These are phyloP conservation scores for Chalaropsis ovoidea DNA, from an alignment of 2,329 filamentous ascomycete genomes.

Conservation along the genomic window DNA sequence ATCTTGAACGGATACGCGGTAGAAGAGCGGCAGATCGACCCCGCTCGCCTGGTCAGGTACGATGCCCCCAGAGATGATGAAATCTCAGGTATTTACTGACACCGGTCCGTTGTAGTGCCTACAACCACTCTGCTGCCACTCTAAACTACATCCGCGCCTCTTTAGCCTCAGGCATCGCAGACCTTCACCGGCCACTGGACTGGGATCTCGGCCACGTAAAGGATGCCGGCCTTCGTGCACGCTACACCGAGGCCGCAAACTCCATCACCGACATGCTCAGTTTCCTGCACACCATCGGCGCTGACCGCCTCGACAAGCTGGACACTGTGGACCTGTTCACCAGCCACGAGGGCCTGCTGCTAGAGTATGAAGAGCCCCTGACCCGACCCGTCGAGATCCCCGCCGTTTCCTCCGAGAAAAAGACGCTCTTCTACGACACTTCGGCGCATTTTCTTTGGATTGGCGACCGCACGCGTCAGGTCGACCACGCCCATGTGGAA, in stretches of 20 bases:
- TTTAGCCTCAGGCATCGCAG: slow-evolving; percentile 77
- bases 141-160: slow-evolving; percentile 85
- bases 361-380: slow-evolving; percentile 87
- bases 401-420: slow-evolving; percentile 35
- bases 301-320: slow-evolving; percentile 71
- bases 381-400: slow-evolving; percentile 66
- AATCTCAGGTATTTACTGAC: not conserved
- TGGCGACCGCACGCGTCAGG: slow-evolving; percentile 86
- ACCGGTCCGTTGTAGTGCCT: slow-evolving; percentile 48
- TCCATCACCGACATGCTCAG: slow-evolving; percentile 84
- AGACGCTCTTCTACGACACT: slow-evolving; percentile 61
- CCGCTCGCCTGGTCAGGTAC: slow-evolving; percentile 64
- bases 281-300: slow-evolving; percentile 90
- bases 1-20: slow-evolving; percentile 82
- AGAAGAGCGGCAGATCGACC: slow-evolving; percentile 70
- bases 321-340: slow-evolving; percentile 93
- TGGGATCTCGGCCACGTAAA: slow-evolving; percentile 90
- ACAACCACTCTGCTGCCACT: slow-evolving; percentile 90
- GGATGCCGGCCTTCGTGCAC: slow-evolving; percentile 69
- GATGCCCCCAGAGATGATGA: slow-evolving; percentile 23
- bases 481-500: slow-evolving; percentile 88
- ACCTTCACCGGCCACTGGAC: slow-evolving; percentile 85
- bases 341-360: slow-evolving; percentile 83
- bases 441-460: slow-evolving; percentile 98
- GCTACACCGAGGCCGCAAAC: slow-evolving; percentile 74